Conservation (phyloP, 495 filamentous ascomycete genomes). For the Sporormia fimetaria region DNA sequence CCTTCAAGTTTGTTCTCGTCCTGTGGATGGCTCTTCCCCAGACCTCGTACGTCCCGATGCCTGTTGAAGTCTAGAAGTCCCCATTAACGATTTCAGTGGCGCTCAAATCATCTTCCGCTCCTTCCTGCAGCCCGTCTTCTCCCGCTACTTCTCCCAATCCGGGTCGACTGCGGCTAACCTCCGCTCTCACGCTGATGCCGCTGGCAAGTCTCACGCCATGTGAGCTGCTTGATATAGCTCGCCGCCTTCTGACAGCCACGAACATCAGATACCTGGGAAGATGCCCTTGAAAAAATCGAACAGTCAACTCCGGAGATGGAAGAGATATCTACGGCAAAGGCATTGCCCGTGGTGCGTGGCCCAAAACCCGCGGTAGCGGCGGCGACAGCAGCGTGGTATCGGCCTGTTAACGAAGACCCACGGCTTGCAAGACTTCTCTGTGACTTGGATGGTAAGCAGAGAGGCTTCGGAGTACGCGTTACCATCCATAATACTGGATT, state of each 20-base stretch:
- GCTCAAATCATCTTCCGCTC: constrained; percentile 95
- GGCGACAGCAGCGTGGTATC: constrained; percentile 17
- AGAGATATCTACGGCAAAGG: neutral
- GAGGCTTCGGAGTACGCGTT: constrained; percentile 5
- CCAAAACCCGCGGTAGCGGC: neutral
- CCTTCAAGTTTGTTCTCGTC: constrained; percentile 95
- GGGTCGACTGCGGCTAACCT: constrained; percentile 78
- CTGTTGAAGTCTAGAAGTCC: neutral
- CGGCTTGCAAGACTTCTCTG: constrained; percentile 5
- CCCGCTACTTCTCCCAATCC: constrained; percentile 69
- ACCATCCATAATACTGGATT: constrained; percentile 9
- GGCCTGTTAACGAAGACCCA: constrained; percentile 8
- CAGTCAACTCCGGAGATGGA: no score
- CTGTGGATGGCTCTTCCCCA: constrained; percentile 95
- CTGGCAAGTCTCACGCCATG: constrained; percentile 36
- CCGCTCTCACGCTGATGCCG: constrained; percentile 76
- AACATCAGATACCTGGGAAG: constrained; percentile 4
- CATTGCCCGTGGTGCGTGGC: neutral
- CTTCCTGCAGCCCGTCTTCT: constrained; percentile 80
- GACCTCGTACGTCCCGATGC: constrained; percentile 56
- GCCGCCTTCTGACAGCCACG: constrained; percentile 18
- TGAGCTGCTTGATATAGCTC: constrained; percentile 5
- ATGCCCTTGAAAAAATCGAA: neutral
- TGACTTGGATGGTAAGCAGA: constrained; percentile 8
- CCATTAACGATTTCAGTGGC: constrained; percentile 46